Base-by-base conservation (phyloP, 2,329 filamentous ascomycete genomes). In the Fusarium circinatum region DNA sequence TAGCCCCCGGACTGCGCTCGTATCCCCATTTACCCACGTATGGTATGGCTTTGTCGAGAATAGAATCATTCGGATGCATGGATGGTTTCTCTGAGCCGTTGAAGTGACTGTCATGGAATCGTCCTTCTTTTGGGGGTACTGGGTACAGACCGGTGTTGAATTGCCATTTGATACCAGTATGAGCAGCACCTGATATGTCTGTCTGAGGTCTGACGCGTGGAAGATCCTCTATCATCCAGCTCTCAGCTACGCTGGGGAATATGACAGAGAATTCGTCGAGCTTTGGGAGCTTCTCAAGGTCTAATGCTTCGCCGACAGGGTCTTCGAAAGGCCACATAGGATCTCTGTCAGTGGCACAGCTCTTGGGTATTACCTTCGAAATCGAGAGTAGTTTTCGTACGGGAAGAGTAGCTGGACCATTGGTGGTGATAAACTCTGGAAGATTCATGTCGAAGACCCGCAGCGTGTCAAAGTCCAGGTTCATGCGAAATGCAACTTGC, bases 171-270 rank as follows among this genome's bases (percentile, higher is more conserved):
- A n/a, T 32, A 8, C 47, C 47, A 1, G 22, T 49, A 30, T 30
- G 47, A 49, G 47, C 20, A 1, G 28, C 0, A n/a, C 0, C 14
- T 18, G 20, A 3, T 0, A 49, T 0, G 28, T n/a, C 1, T n/a
- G 10, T 30, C 26, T 48, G 45, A 17, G 14, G 5, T 30, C 14
- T 30, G 6, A 48, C 13, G 0, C 13, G 1, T 3, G 20, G 26
- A 30, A 48, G 26, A 12, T 0, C 28, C 28, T 49, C 28, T 17
- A 30, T 48, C 28, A 6, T n/a, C 45, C 28, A 48, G 9, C 2
- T 0, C 4, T 0, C 4, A n/a, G 26, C 0, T 0, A 18, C 47
- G 3, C 0, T 49, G 2, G 47, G 47, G 10, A 30, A 30, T n/a
- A 49, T 30, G 0, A 18, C 10, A 8, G 47, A 30, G 14, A 49